Evolutionary conservation across 306 rosid genomes (phyloP), one percentile per base, ranked within the genome.

Genomic region (Prunus fruticosa): DNA sequence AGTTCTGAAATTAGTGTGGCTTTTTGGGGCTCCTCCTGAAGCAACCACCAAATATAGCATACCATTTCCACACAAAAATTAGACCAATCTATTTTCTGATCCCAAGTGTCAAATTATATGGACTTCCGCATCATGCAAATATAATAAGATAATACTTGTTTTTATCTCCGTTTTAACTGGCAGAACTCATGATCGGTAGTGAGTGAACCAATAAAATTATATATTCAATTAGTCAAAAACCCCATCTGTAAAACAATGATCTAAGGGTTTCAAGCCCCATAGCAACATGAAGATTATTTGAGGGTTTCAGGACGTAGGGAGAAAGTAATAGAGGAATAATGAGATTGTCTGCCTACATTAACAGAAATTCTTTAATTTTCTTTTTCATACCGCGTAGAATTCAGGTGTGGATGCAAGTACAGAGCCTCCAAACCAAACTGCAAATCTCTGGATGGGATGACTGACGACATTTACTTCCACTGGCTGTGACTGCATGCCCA

Each of bases 401-500:
- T 96, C 99, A 10, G 98, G 99, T 52, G 99, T 96, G 76, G 99
- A 96, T 72, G 99, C 98, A 75, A 96, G 99, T 27, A 96, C 98
- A 13, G 99, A 96, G 63, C 99, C 99, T 72, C 99, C 99, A 79
- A 96, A 96, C 99, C 99, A 96, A 82, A 96, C 99, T 72, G 99
- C 99, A 85, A 81, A 92, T 86, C 96, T 96, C 91, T 96, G 99
- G 85, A 96, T 91, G 64, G 99, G 97, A 83, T 96, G 92, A 80
- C 99, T 92, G 66, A 92, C 84, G 28, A 96, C 99, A 83, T 96
- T 96, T 82, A 96, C 98, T 81, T 96, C 99, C 85, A 96, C 98
- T 57, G 98, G 99, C 5, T 92, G 93, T 8, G 99, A 85, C 98
- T 96, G 86, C 56, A 78, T 72, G 61, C 73, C 62, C 67, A 76